Base-by-base conservation (phyloP, 345 rosid genomes). In the Eucalyptus curtisii region DNA sequence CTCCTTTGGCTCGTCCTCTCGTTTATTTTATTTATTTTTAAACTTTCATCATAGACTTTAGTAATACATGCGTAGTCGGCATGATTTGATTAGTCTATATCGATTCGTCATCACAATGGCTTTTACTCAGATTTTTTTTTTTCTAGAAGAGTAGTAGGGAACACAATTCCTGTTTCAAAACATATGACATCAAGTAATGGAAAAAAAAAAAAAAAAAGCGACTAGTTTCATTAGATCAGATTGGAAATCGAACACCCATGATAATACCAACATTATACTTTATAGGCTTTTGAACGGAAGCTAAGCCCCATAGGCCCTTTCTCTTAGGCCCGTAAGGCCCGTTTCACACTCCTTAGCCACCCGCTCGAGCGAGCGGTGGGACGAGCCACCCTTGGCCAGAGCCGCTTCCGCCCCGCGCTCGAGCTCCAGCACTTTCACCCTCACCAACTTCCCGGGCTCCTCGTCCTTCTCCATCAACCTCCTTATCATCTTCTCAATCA, bases 381-480 rank as follows among this genome's bases (percentile, higher is more conserved):
- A 94, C 42, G 94, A 94, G 4, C 97, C 95, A 33, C 90, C 95
- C n/a, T 84, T 57, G 16, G 87, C 47, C 91, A 93, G 86, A 61
- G 94, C 92, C 47, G 85, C 91, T 59, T 89, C 87, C 4, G 92
- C 94, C 37, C 93, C 92, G 4, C 8, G 31, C 52, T 86, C 90
- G 33, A 95, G 87, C 49, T 91, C 92, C 49, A 82, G 53, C 40
- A 89, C 95, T 37, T 59, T 91, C 20, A 44, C 86, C 90, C 91
- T 92, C 79, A 92, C 87, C n/a, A 45, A 88, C 45, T 33, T 30
- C 31, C 94, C 93, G 80, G 87, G 92, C 5, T 80, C 89, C 37
- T 79, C 49, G 1, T 49, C 90, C 89, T 88, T 88, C 49, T 89
- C 91, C 91, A 93, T 88, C 25, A 91, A 87, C 68, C 68, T 93